Conservation (phyloP, 176 grass and related monocot species). For the Avena eriantha region DNA sequence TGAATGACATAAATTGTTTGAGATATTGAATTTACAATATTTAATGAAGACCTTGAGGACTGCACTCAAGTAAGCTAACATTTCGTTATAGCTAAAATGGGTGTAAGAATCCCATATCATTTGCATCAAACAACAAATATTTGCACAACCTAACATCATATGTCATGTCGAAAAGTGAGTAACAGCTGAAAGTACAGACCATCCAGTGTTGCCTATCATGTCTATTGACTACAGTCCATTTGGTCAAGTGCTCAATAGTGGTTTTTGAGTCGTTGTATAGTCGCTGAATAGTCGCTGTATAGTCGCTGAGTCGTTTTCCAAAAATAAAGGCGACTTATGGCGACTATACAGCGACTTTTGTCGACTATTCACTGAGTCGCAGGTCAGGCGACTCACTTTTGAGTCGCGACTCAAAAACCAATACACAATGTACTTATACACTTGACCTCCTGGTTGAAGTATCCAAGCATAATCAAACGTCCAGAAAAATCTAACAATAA, state of each 20-base stretch:
- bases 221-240: not conserved
- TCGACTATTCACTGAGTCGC: too few species aligned
- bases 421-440: not conserved
- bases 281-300: too few species aligned
- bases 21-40: not conserved
- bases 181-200: not conserved
- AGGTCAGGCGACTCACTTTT: too few species aligned
- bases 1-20: not conserved
- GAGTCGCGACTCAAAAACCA: too few species aligned
- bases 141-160: not conserved
- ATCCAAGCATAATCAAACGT: slow-evolving; percentile 20
- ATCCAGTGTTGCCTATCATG: not conserved
- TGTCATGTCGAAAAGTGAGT: not conserved
- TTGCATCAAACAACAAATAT: not conserved
- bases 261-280: too few species aligned
- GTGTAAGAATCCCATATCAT: not conserved
- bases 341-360: too few species aligned
- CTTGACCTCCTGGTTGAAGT: not conserved
- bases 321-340: too few species aligned
- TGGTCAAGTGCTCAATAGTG: not conserved
- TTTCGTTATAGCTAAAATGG: not conserved
- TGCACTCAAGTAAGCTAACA: not conserved
- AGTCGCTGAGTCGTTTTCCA: too few species aligned
- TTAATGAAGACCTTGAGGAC: not conserved
- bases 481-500: not conserved